Evolutionary conservation across 805 yeast species (phyloP), one percentile per base, ranked within the genome.

Genomic region (Pichia cephalocereana): DNA sequence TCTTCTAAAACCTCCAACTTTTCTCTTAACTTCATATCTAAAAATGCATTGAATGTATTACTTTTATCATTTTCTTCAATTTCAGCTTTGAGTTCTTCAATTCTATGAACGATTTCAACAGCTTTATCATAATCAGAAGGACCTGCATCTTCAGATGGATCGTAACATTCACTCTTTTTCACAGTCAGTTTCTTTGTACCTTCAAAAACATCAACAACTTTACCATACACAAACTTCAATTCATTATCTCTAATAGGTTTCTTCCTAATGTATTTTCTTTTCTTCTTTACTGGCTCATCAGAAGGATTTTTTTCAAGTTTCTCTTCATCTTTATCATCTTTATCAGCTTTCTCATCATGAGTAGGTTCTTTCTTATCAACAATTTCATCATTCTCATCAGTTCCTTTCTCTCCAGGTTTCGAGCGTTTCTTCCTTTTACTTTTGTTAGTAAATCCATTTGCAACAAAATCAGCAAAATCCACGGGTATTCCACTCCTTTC

Each of bases 1-100:
- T 38, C 44, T 27, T 45, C 48, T 26, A 48, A 18, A 8, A 45
- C 8, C 34, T 48, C 51, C 34, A 48, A 45, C 34, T 27, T 38
- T 31, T 48, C 51, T 36, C 51, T 41, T 17, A 48, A 38, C 15
- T 48, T 48, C 51, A 48, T 48, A 26, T 48, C 51, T 32, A 48
- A 34, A 28, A 48, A 48, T 28, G 51, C 51, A 31, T 45, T 48
- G 8, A 48, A 48, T 2, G 42, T 34, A 12, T 28, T 26, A 41
- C 51, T 45, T 15, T 45, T 44, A 6, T 38, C 40, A 45, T 48
- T 48, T 38, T 41, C 46, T 32, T 45, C 48, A n/a, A 48, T 19
- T 17, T 48, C 40, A 5, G 14, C 15, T 28, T 17, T 41, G 2
- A 45, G 26, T 28, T 48, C 40, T 10, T 31, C 45, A 15, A n/a